A percentile compares a stretch with the other conserved stretches of the same genome.
phyloP scores from a whole-genome alignment of 202 grass and related monocot genomes.

The Cymbopogon flexuosus region DNA sequence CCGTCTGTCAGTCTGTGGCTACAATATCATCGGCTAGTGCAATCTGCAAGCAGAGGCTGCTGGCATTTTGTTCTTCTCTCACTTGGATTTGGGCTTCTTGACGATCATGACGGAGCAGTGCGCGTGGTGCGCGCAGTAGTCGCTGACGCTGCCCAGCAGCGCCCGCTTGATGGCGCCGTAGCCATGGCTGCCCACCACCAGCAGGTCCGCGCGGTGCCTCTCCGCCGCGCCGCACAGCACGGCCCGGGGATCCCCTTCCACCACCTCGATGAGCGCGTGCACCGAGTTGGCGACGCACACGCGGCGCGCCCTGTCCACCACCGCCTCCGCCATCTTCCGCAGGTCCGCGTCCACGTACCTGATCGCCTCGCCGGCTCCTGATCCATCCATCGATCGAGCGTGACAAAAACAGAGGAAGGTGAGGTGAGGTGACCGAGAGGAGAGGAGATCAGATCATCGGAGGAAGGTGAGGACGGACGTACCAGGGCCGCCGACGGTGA shows the following conservation, averaged over 20 bases:
- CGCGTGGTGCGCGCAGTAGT: conserved; percentile 63
- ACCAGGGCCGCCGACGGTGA: conserved; percentile 40
- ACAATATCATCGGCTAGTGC: no score
- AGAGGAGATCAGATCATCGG: not conserved
- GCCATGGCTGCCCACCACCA: conserved; percentile 68
- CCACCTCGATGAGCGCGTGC: conserved; percentile 44
- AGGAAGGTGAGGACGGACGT: not conserved
- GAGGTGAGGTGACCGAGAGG: not conserved
- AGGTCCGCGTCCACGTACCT: conserved; percentile 50
- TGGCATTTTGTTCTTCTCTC: not conserved
- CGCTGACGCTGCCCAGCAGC: conserved; percentile 56
- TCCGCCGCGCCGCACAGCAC: conserved; percentile 58
- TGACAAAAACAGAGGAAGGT: not conserved
- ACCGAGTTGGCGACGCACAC: conserved; percentile 48
- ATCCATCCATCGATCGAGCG: not conserved
- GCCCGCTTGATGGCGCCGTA: conserved; percentile 68
- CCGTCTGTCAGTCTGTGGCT: no score
- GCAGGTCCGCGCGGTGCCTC: conserved; percentile 55
- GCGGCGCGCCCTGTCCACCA: conserved; percentile 44
- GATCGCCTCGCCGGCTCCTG: conserved; percentile 46
- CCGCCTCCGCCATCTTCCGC: conserved; percentile 40
- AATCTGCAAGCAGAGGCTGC: no score
- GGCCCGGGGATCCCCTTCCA: conserved; percentile 52
- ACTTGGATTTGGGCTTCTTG: conserved; percentile 35
- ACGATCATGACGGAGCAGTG: conserved; percentile 58